Conservation (phyloP, 306 rosid genomes). For the Gastrolobium villosum region DNA sequence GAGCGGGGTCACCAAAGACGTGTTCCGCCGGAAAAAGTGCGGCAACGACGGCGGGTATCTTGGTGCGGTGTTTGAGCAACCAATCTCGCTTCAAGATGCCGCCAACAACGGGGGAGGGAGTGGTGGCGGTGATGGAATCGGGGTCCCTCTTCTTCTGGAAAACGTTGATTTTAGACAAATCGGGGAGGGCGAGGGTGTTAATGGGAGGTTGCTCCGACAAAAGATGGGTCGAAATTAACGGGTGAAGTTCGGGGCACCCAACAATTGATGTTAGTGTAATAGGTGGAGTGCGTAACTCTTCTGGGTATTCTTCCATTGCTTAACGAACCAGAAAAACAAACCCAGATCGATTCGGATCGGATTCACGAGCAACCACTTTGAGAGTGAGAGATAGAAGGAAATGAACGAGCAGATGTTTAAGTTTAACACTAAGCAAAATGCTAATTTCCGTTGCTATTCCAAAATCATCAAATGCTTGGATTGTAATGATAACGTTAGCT, state of each 20-base stretch:
- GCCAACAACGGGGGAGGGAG: conserved; percentile 9
- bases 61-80: conserved; percentile 94
- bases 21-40: conserved; percentile 69
- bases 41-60: conserved; percentile 76
- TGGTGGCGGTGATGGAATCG: conserved; percentile 12
- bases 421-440: too few relatives aligned
- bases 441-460: too few relatives aligned
- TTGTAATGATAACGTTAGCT: too few relatives aligned
- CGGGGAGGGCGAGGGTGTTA: conserved; percentile 89
- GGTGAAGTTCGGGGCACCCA: conserved; percentile 84
- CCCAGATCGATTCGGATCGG: conserved; percentile 23
- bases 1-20: conserved; percentile 84
- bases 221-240: conserved; percentile 66
- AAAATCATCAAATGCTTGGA: too few relatives aligned
- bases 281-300: conserved; percentile 93
- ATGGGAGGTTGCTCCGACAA: conserved; percentile 84
- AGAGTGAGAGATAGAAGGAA: too few relatives aligned
- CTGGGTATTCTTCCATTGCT: conserved; percentile 88
- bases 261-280: conserved; percentile 74
- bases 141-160: conserved; percentile 52
- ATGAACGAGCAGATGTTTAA: too few relatives aligned
- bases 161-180: conserved; percentile 74
- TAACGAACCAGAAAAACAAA: too few relatives aligned
- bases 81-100: conserved; percentile 80
- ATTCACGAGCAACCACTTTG: background rate